A percentile compares a stretch with the other conserved stretches of the same genome.
Conservation (phyloP, 306 rosid species). For the Medicago arabica region DNA sequence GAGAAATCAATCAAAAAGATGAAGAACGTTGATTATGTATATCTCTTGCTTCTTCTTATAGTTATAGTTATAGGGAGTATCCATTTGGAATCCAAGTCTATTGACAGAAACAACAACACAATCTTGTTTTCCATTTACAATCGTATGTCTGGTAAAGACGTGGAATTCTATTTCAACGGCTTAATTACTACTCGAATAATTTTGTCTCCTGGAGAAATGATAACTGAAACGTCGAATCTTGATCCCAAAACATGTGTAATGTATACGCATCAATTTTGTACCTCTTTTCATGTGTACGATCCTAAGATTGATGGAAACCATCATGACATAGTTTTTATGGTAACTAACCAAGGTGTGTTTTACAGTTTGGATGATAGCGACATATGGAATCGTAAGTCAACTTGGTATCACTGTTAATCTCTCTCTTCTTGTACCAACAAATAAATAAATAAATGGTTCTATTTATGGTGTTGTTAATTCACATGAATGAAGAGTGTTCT, state of each 20-base stretch:
- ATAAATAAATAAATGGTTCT: not conserved
- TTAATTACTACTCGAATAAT: not conserved
- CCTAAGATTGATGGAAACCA: not conserved
- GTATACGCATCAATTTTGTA: not conserved
- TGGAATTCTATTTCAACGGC: not conserved
- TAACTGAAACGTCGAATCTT: not conserved
- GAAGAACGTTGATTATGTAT: no score
- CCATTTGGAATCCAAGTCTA: not conserved
- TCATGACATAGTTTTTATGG: not conserved
- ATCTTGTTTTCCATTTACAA: not conserved
- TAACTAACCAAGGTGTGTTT: not conserved
- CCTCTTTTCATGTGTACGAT: not conserved
- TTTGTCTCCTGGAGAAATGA: not conserved
- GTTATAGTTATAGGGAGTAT: no score
- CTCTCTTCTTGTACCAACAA: not conserved
- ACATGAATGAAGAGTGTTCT: not conserved
- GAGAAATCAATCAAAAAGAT: no score
- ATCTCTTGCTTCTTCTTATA: no score
- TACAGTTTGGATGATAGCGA: not conserved
- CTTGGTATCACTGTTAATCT: not conserved
- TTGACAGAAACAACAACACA: not conserved
- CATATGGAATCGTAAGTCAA: not conserved
- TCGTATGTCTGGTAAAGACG: not conserved
- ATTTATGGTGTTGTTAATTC: not conserved
- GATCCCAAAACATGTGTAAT: not conserved